These are phyloP conservation scores for Citrus sinensis DNA, from an alignment of 345 rosid species.

Conservation along the genomic window DNA sequence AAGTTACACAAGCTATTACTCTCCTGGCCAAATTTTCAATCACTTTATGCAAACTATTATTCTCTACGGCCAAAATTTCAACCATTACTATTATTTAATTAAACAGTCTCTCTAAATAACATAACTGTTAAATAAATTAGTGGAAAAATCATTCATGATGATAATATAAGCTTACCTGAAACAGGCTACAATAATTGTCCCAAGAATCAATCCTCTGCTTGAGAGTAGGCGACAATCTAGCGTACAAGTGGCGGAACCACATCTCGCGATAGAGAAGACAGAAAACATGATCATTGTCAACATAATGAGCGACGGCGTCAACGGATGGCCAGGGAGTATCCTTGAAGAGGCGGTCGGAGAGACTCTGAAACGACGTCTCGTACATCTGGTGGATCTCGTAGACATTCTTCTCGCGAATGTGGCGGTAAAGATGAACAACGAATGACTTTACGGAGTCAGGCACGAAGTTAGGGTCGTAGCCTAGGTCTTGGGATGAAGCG, in stretches of 20 bases:
- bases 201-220: slow-evolving; percentile 96
- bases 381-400: slow-evolving; percentile 99
- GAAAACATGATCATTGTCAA: slow-evolving; percentile 92
- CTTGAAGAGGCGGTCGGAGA: slow-evolving; percentile 87
- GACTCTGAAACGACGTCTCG: slow-evolving; percentile 88
- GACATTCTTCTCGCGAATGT: slow-evolving; percentile 94
- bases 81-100: not conserved
- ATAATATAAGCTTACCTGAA: slow-evolving; percentile 43
- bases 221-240: slow-evolving; percentile 82
- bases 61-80: not conserved
- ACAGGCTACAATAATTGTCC: slow-evolving; percentile 92
- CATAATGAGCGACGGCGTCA: slow-evolving; percentile 78
- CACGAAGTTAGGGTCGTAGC: slow-evolving; percentile 82
- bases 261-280: slow-evolving; percentile 96
- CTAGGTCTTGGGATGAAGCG: slow-evolving; percentile 36
- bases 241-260: slow-evolving; percentile 97
- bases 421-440: slow-evolving; percentile 91
- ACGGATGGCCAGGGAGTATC: slow-evolving; percentile 97
- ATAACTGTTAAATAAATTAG: not conserved
- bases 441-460: slow-evolving; percentile 94
- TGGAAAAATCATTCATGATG: not conserved
- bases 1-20: not conserved
- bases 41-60: not conserved
- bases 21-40: not conserved
- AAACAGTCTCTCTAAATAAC: not conserved